Evolutionary conservation across 768 basidiomycete genomes (phyloP).

Genomic region (Mycena polygramma): DNA sequence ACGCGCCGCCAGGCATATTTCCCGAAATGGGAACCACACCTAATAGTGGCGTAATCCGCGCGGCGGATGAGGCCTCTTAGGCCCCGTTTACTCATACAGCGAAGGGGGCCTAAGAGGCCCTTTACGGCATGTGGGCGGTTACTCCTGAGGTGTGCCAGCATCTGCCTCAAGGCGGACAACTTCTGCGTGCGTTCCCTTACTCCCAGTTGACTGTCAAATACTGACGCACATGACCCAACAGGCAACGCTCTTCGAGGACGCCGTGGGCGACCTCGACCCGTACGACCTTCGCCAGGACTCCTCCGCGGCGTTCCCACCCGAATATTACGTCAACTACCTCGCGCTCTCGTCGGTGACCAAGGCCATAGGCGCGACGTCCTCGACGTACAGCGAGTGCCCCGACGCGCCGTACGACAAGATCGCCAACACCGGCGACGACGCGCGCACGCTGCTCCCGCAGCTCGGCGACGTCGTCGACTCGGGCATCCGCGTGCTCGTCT

Average conservation of each 20-base stretch:
- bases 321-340: conserved; percentile 66
- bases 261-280: conserved; percentile 64
- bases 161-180: conserved; percentile 64
- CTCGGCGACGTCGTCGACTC: conserved; percentile 60
- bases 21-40: too few species aligned
- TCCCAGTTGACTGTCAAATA: neutral
- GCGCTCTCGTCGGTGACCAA: conserved; percentile 47
- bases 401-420: conserved; percentile 59
- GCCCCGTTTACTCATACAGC: too few species aligned
- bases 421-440: conserved; percentile 70
- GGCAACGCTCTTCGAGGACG: conserved; percentile 55
- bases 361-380: conserved; percentile 65
- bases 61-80: too few species aligned
- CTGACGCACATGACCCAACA: neutral
- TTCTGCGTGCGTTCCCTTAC: conserved; percentile 62
- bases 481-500: conserved; percentile 46
- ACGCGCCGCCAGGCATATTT: too few species aligned
- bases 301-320: conserved; percentile 65
- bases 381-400: conserved; percentile 62
- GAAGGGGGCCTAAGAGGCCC: too few species aligned
- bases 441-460: conserved; percentile 64
- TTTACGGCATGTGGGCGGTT: too few species aligned
- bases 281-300: conserved; percentile 71
- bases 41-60: too few species aligned
- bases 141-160: too few species aligned